phyloP scores from a whole-genome alignment of 2,329 filamentous ascomycete species.

The Exophiala sp. region DNA sequence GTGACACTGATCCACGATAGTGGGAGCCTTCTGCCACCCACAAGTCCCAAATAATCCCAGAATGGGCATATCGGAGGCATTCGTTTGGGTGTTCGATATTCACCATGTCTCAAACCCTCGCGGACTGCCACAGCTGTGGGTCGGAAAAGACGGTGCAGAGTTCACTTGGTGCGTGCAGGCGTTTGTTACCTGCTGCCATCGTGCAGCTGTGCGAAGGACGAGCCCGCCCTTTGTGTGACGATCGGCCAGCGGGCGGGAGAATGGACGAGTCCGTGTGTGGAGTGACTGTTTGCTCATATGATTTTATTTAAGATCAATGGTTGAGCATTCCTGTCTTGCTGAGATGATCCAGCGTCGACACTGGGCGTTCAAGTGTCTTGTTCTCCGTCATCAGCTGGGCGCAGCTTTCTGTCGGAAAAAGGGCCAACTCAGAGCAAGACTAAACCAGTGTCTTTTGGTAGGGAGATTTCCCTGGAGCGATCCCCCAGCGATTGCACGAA shows the following conservation, averaged over 20 bases:
- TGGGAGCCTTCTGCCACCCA: slow-evolving; percentile 9
- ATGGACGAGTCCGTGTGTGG: slow-evolving; percentile 1
- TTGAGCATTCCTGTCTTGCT: background rate
- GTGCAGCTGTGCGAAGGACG: slow-evolving; percentile 15
- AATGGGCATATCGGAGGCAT: background rate
- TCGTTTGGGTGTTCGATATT: background rate
- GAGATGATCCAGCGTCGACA: background rate
- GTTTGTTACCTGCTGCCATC: slow-evolving; percentile 19
- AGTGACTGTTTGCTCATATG: background rate
- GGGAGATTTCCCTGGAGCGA: background rate
- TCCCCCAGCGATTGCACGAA: background rate
- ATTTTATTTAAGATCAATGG: slow-evolving; percentile 10
- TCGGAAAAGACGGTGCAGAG: slow-evolving; percentile 4
- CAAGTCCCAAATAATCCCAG: background rate
- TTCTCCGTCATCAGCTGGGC: background rate
- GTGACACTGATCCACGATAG: slow-evolving; percentile 17
- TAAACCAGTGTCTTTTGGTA: background rate
- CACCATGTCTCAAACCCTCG: slow-evolving; percentile 15
- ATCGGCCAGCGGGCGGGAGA: background rate
- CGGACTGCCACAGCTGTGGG: slow-evolving; percentile 17
- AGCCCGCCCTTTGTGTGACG: slow-evolving; percentile 17
- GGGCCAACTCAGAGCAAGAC: background rate
- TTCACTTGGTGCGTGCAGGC: slow-evolving; percentile 19
- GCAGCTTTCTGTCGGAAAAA: background rate
- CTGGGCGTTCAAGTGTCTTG: background rate